These are phyloP conservation scores for Funneliformis geosporum DNA, from an alignment of 192 early-diverging fungal species.

Conservation along the genomic window DNA sequence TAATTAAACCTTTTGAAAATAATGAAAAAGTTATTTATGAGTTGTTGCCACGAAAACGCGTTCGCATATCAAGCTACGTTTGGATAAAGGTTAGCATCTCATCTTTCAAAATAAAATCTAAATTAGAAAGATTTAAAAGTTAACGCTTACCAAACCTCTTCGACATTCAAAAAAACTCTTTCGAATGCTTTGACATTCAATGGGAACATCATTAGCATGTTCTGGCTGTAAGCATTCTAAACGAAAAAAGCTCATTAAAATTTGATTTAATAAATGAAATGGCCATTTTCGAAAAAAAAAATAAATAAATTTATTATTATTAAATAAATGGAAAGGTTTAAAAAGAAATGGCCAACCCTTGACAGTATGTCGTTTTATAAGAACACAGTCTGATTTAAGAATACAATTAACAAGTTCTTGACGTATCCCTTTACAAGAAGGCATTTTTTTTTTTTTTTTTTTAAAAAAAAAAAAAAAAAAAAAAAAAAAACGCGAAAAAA, in stretches of 20 bases:
- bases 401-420: constrained; percentile 58
- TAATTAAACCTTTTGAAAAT: too few species aligned
- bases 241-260: neutral
- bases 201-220: constrained; percentile 50
- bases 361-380: constrained; percentile 47
- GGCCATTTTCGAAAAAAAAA: too few species aligned
- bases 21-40: neutral
- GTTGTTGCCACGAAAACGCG: constrained; percentile 20
- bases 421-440: constrained; percentile 60
- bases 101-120: neutral
- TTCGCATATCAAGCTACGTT: constrained; percentile 27
- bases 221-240: constrained; percentile 55
- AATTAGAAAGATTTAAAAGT: neutral
- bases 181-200: constrained; percentile 55
- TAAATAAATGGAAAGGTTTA: too few species aligned
- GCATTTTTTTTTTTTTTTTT: constrained; percentile 38
- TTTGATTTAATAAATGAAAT: neutral
- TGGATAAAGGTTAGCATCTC: neutral
- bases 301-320: too few species aligned
- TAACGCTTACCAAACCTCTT: constrained; percentile 55
- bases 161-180: constrained; percentile 59
- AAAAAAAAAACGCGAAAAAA: too few species aligned
- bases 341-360: constrained; percentile 17
- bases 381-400: constrained; percentile 57
- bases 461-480: neutral